A percentile compares a stretch with the other conserved stretches of the same genome.
Evolutionary conservation across 345 rosid genomes (phyloP).

Genomic region (Psidium friedrichsthalianum): DNA sequence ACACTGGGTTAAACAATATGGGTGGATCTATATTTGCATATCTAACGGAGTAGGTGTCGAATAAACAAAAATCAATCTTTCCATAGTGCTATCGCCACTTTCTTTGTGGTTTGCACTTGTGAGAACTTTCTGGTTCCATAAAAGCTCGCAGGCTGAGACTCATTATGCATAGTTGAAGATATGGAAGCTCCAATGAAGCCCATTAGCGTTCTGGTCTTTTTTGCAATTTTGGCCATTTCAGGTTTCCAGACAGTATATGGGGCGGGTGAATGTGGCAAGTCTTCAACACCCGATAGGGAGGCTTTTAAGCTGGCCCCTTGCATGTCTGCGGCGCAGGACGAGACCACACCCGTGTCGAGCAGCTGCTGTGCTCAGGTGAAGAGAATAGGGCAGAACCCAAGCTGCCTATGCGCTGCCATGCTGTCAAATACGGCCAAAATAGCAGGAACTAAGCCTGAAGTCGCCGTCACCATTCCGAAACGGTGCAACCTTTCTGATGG

Average conservation of each 20-base stretch:
- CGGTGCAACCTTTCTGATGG: slow-evolving; percentile 72
- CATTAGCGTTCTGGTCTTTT: slow-evolving; percentile 23
- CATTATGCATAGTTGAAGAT: background rate
- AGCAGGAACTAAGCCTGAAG: slow-evolving; percentile 59
- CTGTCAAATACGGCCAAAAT: slow-evolving; percentile 68
- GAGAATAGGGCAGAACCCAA: slow-evolving; percentile 62
- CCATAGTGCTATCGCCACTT: slow-evolving; percentile 53
- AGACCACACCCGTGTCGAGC: slow-evolving; percentile 39
- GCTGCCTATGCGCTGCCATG: slow-evolving; percentile 82
- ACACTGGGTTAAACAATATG: slow-evolving; percentile 9
- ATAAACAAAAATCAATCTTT: background rate
- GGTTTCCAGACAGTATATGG: slow-evolving; percentile 34
- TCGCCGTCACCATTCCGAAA: slow-evolving; percentile 80
- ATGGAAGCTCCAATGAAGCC: slow-evolving; percentile 33
- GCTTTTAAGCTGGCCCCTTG: slow-evolving; percentile 86
- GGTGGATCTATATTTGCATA: background rate
- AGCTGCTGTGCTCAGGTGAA: slow-evolving; percentile 62
- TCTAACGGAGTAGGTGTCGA: background rate
- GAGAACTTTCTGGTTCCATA: background rate
- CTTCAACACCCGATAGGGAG: slow-evolving; percentile 65
- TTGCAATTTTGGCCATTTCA: slow-evolving; percentile 22
- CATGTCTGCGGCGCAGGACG: slow-evolving; percentile 53
- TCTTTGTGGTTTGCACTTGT: background rate
- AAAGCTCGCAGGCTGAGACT: background rate
- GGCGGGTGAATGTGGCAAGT: slow-evolving; percentile 73